Evolutionary conservation across 352 stramenopile species (phyloP).

Genomic region (Elongisporangium senticosum): DNA sequence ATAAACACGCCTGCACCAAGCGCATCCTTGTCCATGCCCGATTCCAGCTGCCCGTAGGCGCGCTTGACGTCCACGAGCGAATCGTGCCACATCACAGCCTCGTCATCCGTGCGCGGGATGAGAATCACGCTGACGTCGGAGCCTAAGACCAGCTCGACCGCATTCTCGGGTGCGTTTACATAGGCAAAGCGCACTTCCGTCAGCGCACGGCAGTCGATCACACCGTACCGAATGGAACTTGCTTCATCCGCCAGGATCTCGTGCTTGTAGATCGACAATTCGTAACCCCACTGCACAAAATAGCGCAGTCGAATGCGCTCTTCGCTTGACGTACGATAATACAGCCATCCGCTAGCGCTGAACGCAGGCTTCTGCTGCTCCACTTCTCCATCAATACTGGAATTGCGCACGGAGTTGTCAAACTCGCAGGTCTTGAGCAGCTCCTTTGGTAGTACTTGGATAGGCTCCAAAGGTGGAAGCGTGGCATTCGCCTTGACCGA

Average conservation of each 20-base stretch:
- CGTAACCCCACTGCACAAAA: conserved; percentile 85
- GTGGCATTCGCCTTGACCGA: conserved; percentile 65
- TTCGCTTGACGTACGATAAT: conserved; percentile 78
- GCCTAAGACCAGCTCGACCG: conserved; percentile 73
- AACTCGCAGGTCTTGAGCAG: conserved; percentile 82
- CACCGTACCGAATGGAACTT: conserved; percentile 76
- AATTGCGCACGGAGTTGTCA: conserved; percentile 8
- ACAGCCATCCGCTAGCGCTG: conserved; percentile 77
- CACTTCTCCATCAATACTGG: conserved; percentile 12
- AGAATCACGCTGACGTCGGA: conserved; percentile 77
- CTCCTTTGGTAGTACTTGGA: conserved; percentile 79
- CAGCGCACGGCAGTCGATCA: conserved; percentile 80
- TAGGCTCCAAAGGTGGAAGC: conserved; percentile 55
- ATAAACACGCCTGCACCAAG: conserved; percentile 78
- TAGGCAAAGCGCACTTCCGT: conserved; percentile 81
- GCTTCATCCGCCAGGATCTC: conserved; percentile 74
- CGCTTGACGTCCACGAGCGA: conserved; percentile 80
- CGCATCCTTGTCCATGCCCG: conserved; percentile 69
- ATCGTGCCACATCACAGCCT: conserved; percentile 82
- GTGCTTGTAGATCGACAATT: conserved; percentile 89
- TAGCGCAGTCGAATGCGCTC: conserved; percentile 79
- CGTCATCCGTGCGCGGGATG: conserved; percentile 76
- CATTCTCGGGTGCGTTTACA: conserved; percentile 82
- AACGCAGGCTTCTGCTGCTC: conserved; percentile 20
- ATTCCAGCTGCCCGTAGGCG: conserved; percentile 69